Conservation (phyloP, 2,329 filamentous ascomycete species). For the Fusarium sarcochroum region DNA sequence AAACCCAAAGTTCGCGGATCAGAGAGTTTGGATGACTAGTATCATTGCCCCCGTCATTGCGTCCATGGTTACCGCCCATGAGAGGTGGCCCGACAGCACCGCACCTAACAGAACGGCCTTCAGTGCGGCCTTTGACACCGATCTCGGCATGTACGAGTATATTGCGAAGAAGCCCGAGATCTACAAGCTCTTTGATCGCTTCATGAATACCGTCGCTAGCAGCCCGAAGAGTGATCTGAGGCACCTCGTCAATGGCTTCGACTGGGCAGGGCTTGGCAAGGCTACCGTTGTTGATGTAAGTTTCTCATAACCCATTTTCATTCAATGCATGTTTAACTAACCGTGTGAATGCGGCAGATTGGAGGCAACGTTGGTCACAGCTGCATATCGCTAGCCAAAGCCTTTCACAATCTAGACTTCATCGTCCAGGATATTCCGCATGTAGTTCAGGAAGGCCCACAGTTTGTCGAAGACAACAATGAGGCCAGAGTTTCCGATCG, state of each 20-base stretch:
- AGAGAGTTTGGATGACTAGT: background rate
- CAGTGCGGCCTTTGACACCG: background rate
- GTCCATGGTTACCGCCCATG: background rate
- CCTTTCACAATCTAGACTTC: background rate
- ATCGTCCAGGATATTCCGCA: constrained; percentile 6
- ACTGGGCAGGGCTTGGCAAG: background rate
- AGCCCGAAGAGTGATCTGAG: constrained; percentile 6
- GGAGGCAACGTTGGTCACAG: constrained; percentile 4
- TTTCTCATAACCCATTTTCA: background rate
- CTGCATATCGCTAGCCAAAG: background rate
- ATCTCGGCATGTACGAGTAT: constrained; percentile 6
- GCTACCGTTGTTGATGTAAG: background rate
- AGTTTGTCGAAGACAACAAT: background rate
- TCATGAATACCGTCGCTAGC: background rate
- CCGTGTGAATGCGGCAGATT: background rate
- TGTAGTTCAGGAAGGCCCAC: background rate
- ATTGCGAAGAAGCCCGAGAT: background rate
- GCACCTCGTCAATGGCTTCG: constrained; percentile 4
- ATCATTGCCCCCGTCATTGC: constrained; percentile 2
- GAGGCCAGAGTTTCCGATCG: background rate
- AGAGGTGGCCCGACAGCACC: background rate
- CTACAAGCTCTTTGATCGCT: background rate
- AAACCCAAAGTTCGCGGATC: background rate
- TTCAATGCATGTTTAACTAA: too few species aligned
- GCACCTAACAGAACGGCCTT: background rate